A percentile compares a stretch with the other conserved stretches of the same genome.
Evolutionary conservation across 345 rosid species (phyloP).

Genomic region (Eucalyptus marginata): DNA sequence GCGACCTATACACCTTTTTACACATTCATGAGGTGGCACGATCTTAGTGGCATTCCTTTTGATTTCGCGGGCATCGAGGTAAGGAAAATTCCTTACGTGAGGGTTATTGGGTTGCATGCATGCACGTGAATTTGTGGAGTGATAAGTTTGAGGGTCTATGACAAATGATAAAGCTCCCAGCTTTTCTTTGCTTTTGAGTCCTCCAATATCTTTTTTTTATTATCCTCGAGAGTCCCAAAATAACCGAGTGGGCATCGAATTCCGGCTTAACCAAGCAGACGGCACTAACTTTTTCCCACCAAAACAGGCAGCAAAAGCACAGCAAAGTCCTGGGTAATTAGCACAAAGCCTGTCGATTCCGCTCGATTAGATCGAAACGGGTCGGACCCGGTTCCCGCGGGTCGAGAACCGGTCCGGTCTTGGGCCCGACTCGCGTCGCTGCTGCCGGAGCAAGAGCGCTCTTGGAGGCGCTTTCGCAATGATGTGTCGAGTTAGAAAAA

Average conservation of each 20-base stretch:
- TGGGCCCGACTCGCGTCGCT: no score
- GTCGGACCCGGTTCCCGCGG: neutral
- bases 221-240: neutral
- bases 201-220: neutral
- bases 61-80: neutral
- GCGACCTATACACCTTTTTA: neutral
- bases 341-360: neutral
- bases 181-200: neutral
- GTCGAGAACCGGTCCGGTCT: neutral
- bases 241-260: neutral
- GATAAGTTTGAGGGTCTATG: neutral
- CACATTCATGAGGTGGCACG: neutral
- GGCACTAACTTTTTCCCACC: neutral
- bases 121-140: neutral
- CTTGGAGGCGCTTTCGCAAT: no score
- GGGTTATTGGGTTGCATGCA: neutral
- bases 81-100: neutral
- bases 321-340: neutral
- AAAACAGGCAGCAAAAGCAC: neutral
- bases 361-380: neutral
- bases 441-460: neutral
- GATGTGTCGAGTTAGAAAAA: no score
- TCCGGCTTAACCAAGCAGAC: neutral
- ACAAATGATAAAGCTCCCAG: neutral
- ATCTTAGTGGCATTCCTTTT: neutral